Conservation (phyloP, 2,329 filamentous ascomycete species). For the Arthrobotrys musiformis region DNA sequence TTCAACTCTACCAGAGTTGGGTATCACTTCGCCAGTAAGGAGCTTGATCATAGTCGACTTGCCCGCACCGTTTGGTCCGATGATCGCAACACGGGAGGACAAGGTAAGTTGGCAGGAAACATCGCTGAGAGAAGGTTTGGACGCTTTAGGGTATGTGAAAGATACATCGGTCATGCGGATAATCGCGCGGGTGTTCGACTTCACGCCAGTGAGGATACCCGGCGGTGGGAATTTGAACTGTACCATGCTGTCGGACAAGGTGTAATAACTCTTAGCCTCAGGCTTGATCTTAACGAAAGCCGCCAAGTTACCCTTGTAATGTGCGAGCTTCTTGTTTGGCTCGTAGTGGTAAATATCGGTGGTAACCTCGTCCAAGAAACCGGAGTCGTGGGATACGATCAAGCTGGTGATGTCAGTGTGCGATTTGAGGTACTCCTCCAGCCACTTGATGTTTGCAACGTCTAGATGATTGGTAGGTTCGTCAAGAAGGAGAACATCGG, state of each 20-base stretch:
- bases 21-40: conserved; percentile 76
- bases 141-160: conserved; percentile 89
- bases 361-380: conserved; percentile 95
- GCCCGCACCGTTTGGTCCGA: conserved; percentile 95
- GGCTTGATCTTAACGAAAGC: conserved; percentile 89
- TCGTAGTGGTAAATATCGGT: conserved; percentile 99
- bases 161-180: conserved; percentile 92
- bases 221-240: conserved; percentile 99
- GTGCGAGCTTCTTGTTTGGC: conserved; percentile 85
- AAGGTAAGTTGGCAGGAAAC: conserved; percentile 88
- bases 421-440: conserved; percentile 93
- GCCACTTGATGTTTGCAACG: conserved; percentile 93
- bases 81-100: conserved; percentile 93
- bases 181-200: conserved; percentile 92
- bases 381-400: conserved; percentile 98
- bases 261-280: conserved; percentile 98
- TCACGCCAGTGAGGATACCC: conserved; percentile 92
- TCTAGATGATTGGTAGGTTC: conserved; percentile 99
- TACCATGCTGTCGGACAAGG: conserved; percentile 83
- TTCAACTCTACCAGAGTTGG: conserved; percentile 87
- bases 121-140: conserved; percentile 86
- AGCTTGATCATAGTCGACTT: conserved; percentile 99
- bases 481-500: conserved; percentile 95
- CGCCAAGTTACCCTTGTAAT: conserved; percentile 83
- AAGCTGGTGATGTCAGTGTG: conserved; percentile 96